phyloP scores from a whole-genome alignment of 2,329 filamentous ascomycete species.

The Penicillium olsonii region DNA sequence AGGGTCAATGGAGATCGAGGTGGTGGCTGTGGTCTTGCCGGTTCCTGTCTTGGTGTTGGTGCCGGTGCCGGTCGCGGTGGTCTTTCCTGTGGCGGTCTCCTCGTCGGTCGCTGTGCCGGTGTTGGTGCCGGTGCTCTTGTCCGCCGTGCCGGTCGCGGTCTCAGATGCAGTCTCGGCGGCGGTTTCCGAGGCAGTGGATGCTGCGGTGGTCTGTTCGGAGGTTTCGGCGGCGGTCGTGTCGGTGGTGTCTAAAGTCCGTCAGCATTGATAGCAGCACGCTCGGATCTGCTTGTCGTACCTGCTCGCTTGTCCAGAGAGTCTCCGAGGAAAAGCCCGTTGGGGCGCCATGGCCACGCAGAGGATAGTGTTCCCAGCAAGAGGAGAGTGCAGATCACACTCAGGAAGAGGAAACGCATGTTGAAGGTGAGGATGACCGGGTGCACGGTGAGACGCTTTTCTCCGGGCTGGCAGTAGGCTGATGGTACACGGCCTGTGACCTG shows the following conservation, averaged over 20 bases:
- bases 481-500: slow-evolving; percentile 2
- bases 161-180: slow-evolving; percentile 16
- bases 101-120: slow-evolving; percentile 13
- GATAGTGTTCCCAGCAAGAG: slow-evolving; percentile 34
- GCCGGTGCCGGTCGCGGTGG: slow-evolving; percentile 17
- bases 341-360: slow-evolving; percentile 32
- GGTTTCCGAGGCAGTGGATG: slow-evolving; percentile 11
- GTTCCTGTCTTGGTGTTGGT: slow-evolving; percentile 22
- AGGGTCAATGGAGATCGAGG: slow-evolving; percentile 52
- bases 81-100: slow-evolving; percentile 11
- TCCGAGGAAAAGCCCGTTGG: slow-evolving; percentile 18
- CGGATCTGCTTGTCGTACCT: slow-evolving; percentile 15
- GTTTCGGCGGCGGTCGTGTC: slow-evolving; percentile 16
- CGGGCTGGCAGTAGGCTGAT: background rate
- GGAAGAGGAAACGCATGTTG: slow-evolving; percentile 37
- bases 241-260: slow-evolving; percentile 18
- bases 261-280: slow-evolving; percentile 3
- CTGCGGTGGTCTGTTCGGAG: slow-evolving; percentile 16
- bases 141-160: slow-evolving; percentile 17
- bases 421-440: slow-evolving; percentile 2
- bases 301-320: slow-evolving; percentile 29
- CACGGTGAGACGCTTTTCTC: slow-evolving; percentile 3
- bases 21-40: slow-evolving; percentile 31
- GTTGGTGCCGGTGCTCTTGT: slow-evolving; percentile 13
- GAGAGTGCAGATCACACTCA: slow-evolving; percentile 36